These are phyloP conservation scores for Loxodes magnus DNA, from an alignment of 73 alveolate genomes.

Conservation along the genomic window DNA sequence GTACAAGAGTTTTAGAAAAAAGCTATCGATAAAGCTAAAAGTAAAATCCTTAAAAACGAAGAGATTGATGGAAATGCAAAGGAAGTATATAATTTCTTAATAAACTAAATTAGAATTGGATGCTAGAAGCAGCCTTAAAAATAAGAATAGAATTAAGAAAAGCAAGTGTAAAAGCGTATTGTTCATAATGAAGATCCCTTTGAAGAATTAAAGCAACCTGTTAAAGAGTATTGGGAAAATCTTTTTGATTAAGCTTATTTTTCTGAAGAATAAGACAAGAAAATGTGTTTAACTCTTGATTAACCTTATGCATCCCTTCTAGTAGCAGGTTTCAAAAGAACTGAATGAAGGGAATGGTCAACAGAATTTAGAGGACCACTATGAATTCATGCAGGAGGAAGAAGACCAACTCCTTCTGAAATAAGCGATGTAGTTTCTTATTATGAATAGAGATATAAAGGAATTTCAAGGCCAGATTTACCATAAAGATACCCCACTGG, in stretches of 20 bases:
- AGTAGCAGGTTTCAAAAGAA: constrained; percentile 42
- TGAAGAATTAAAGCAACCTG: constrained; percentile 31
- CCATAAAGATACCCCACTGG: constrained; percentile 69
- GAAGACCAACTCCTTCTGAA: constrained; percentile 35
- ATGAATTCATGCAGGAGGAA: constrained; percentile 70
- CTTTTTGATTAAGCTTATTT: neutral
- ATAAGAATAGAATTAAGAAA: no score
- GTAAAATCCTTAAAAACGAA: neutral
- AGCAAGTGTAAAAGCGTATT: no score
- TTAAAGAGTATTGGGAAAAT: constrained; percentile 8
- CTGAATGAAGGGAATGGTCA: constrained; percentile 64
- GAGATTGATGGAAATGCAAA: constrained; percentile 7
- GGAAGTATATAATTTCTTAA: neutral
- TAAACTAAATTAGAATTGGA: neutral
- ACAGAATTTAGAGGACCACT: constrained; percentile 58
- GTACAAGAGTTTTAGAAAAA: constrained; percentile 23
- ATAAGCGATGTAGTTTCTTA: constrained; percentile 35
- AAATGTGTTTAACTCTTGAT: constrained; percentile 55
- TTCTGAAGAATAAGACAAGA: constrained; percentile 30
- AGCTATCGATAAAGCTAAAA: neutral
- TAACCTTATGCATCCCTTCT: constrained; percentile 62
- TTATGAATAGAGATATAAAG: constrained; percentile 29
- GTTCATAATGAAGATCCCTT: constrained; percentile 53
- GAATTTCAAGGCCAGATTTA: constrained; percentile 38
- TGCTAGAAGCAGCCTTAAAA: no score